Evolutionary conservation across 1,284 basidiomycete genomes (phyloP).

Genomic region (Sanghuangporus weigelae): DNA sequence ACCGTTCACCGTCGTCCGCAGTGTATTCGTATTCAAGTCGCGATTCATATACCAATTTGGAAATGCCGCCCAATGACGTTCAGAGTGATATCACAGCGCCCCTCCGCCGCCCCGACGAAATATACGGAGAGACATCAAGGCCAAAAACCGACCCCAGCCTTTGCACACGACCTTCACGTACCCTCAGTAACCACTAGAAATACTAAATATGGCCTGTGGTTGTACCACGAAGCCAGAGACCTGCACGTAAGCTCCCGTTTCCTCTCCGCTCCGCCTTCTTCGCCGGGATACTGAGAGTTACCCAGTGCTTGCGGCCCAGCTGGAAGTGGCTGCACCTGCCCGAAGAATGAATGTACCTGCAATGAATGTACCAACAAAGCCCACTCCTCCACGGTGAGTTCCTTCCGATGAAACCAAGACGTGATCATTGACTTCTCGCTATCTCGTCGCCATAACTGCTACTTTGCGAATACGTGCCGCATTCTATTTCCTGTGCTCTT

Average conservation of each 20-base stretch:
- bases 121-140: background rate
- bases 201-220: background rate
- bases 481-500: background rate
- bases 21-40: too few relatives aligned
- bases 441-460: background rate
- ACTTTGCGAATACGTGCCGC: background rate
- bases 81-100: background rate
- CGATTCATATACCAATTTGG: too few relatives aligned
- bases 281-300: background rate
- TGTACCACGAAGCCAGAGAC: background rate
- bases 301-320: conserved; percentile 2
- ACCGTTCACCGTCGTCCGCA: too few relatives aligned
- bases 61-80: background rate
- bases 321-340: conserved; percentile 2
- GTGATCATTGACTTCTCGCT: background rate
- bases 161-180: background rate
- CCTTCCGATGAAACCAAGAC: background rate
- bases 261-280: background rate
- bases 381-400: background rate
- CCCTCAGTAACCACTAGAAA: background rate
- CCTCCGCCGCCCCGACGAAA: background rate
- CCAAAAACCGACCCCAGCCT: background rate
- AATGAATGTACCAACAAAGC: conserved; percentile 3
- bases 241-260: background rate
- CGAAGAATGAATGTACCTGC: conserved; percentile 10